Conservation (phyloP, 192 early-diverging fungal genomes). For the Kickxella alabastrina region DNA sequence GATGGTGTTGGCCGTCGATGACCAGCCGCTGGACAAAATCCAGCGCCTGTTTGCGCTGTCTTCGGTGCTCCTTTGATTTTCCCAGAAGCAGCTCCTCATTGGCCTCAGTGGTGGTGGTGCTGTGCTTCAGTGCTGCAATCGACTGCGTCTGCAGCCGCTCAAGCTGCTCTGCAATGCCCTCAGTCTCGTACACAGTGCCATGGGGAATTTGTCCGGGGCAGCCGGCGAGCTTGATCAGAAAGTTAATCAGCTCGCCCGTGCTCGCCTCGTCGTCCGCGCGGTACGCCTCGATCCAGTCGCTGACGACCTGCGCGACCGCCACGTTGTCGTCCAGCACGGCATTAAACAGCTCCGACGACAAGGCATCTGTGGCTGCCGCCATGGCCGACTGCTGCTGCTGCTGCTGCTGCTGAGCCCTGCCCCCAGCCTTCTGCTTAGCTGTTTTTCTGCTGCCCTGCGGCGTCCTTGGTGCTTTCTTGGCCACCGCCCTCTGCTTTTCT, state of each 20-base stretch:
- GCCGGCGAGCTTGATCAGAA: slow-evolving; percentile 59
- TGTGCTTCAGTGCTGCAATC: slow-evolving; percentile 24
- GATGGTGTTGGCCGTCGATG: slow-evolving; percentile 56
- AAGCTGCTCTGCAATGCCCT: slow-evolving; percentile 52
- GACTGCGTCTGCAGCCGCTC: slow-evolving; percentile 53
- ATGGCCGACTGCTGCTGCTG: not conserved
- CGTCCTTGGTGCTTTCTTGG: slow-evolving; percentile 6
- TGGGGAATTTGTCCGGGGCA: slow-evolving; percentile 49
- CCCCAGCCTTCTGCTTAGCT: not conserved
- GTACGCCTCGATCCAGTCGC: slow-evolving; percentile 72
- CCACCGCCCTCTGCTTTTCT: slow-evolving; percentile 11
- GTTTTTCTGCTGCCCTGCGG: slow-evolving; percentile 1
- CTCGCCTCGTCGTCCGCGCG: slow-evolving; percentile 50
- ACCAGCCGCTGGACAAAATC: slow-evolving; percentile 64
- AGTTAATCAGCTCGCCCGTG: slow-evolving; percentile 69
- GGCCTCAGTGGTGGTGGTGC: not conserved
- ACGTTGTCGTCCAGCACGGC: slow-evolving; percentile 51
- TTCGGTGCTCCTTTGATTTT: slow-evolving; percentile 60
- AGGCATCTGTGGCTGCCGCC: not conserved
- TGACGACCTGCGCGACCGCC: slow-evolving; percentile 58
- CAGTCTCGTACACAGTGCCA: slow-evolving; percentile 56
- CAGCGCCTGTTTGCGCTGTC: slow-evolving; percentile 63
- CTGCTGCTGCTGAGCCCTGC: too few relatives aligned
- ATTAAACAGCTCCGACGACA: slow-evolving; percentile 24
- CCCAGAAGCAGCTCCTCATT: slow-evolving; percentile 78